These are phyloP conservation scores for Phytopythium sindhum DNA, from an alignment of 352 stramenopile genomes.

Conservation along the genomic window DNA sequence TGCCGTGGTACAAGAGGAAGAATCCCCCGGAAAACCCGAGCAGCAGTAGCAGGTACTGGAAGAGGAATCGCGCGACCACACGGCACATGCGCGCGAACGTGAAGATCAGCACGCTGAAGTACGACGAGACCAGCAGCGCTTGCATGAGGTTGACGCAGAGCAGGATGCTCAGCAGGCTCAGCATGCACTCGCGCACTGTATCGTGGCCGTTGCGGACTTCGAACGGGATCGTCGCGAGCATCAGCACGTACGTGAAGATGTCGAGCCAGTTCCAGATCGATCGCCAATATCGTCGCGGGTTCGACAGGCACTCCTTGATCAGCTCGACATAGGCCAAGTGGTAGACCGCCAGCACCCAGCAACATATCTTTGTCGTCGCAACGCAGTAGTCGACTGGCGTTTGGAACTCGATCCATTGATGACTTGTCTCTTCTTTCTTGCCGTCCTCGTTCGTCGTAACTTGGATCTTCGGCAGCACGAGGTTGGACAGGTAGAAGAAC, in stretches of 20 bases:
- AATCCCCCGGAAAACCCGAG: constrained; percentile 46
- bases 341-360: constrained; percentile 42
- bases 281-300: constrained; percentile 39
- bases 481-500: constrained; percentile 55
- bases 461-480: constrained; percentile 40
- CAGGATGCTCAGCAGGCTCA: constrained; percentile 48
- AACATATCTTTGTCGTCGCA: constrained; percentile 36
- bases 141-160: constrained; percentile 59
- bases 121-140: constrained; percentile 45
- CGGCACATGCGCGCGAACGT: constrained; percentile 64
- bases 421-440: constrained; percentile 21
- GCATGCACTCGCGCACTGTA: constrained; percentile 40
- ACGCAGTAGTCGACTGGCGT: constrained; percentile 38
- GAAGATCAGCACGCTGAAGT: constrained; percentile 62
- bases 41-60: constrained; percentile 48
- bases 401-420: constrained; percentile 41
- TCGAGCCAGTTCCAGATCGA: constrained; percentile 57
- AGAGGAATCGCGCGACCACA: constrained; percentile 47
- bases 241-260: constrained; percentile 43
- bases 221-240: constrained; percentile 45
- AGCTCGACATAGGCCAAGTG: constrained; percentile 58
- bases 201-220: constrained; percentile 33
- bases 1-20: constrained; percentile 44
- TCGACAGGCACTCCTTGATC: constrained; percentile 48
- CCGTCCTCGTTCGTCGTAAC: constrained; percentile 23